Base-by-base conservation (phyloP, 73 alveolate species). In the Symbiodinium natans region DNA sequence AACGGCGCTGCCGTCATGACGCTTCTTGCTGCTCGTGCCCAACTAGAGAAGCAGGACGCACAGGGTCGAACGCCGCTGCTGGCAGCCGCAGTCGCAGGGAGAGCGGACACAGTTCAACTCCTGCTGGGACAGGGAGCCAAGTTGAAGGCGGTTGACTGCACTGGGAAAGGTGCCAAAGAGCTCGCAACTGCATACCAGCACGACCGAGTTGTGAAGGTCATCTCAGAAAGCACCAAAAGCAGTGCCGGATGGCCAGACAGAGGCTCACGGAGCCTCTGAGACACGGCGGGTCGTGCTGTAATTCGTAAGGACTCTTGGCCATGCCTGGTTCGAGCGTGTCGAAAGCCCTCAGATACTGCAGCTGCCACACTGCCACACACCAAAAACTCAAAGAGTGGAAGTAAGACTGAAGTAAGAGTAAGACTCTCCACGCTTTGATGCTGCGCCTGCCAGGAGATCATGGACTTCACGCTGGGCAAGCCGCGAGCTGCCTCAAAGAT, bases 71-170 rank as follows among this genome's bases (percentile, higher is more conserved):
- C 96, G 7, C 96, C 96, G 17, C 48, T 90, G 88, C 43, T 90
- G 29, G 96, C 96, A 29, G 96, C 96, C 71, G 96, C 96, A 11
- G 87, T 85, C 46, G 96, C 96, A 15, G 96, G 96, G 17, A 48
- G 68, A 27, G 73, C 92, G 13, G 41, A 83, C 38, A 40, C 68
- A 4, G 73, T 90, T 54, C 88, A 71, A 77, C 39, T 90, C 40
- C 88, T 90, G 46, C 77, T 90, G 75, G 36, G 88, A 41, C 96
- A 90, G 8, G 96, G 96, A 15, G 96, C 96, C 36, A 85, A 90
- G 33, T 36, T 71, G 38, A 71, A 71, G 75, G 96, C 96, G 7
- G n/a, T 31, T 41, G 96, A 90, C 54, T 36, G 54, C 59, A 56
- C 88, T n/a, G 96, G 96, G 31, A 39, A 75, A 71, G 77, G 88